Evolutionary conservation across 768 basidiomycete genomes (phyloP).

Genomic region (Austroboletus eburneus): DNA sequence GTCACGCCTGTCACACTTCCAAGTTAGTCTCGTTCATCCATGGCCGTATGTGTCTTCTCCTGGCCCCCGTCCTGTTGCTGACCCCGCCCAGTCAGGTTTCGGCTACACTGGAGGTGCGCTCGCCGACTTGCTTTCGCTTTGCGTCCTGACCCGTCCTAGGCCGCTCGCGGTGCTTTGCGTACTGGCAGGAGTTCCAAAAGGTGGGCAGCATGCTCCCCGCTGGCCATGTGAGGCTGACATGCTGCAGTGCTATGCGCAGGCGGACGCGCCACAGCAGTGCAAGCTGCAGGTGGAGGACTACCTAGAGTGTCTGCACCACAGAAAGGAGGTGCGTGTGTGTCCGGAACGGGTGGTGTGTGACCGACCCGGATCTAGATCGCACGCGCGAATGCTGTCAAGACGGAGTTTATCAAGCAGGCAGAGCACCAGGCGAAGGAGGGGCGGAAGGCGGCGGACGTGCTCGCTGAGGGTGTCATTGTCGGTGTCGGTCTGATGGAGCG

Average conservation of each 20-base stretch:
- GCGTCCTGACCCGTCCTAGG: conserved; percentile 42
- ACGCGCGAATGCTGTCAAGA: conserved; percentile 66
- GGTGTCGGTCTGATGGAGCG: conserved; percentile 73
- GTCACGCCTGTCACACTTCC: conserved; percentile 17
- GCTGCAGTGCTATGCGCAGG: conserved; percentile 75
- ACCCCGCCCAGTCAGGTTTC: conserved; percentile 53
- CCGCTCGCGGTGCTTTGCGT: conserved; percentile 80
- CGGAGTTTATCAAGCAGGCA: conserved; percentile 65
- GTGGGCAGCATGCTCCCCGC: no score
- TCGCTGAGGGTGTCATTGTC: conserved; percentile 70
- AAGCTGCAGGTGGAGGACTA: conserved; percentile 76
- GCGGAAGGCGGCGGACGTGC: conserved; percentile 64
- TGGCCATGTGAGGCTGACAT: no score
- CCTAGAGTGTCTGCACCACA: conserved; percentile 85
- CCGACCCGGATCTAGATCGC: conserved; percentile 40
- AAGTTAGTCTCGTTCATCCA: no score
- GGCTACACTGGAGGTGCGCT: conserved; percentile 57
- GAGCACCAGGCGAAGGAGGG: conserved; percentile 64
- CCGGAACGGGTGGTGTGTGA: conserved; percentile 1
- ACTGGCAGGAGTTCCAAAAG: conserved; percentile 89
- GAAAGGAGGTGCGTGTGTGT: conserved; percentile 68
- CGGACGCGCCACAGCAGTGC: conserved; percentile 74
- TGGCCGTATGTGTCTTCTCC: conserved; percentile 35
- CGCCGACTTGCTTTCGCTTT: neutral
- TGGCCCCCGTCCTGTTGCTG: conserved; percentile 2